These are phyloP conservation scores for Heteromeles arbutifolia DNA, from an alignment of 306 rosid genomes.

Conservation along the genomic window DNA sequence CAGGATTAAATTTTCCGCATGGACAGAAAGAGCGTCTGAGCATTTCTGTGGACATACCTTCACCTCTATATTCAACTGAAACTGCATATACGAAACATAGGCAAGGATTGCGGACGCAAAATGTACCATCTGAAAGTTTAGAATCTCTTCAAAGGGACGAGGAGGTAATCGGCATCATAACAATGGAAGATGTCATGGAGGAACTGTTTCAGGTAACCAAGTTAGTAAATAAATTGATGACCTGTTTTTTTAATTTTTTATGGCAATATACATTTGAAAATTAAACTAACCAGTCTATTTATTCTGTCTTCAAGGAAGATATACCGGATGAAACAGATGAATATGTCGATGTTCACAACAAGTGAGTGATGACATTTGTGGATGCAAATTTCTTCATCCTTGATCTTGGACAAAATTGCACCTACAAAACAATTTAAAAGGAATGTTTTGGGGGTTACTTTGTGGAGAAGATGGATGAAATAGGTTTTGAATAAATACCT, in stretches of 20 bases:
- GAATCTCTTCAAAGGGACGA: constrained; percentile 41
- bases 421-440: no score
- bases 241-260: neutral
- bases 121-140: constrained; percentile 20
- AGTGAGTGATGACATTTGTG: constrained; percentile 41
- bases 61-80: constrained; percentile 18
- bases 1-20: constrained; percentile 21
- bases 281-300: neutral
- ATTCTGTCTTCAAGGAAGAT: constrained; percentile 41
- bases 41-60: constrained; percentile 4
- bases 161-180: constrained; percentile 66
- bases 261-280: neutral
- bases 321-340: constrained; percentile 82
- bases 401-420: no score
- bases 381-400: no score
- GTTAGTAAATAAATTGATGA: neutral
- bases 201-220: constrained; percentile 64
- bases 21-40: constrained; percentile 20
- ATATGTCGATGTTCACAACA: constrained; percentile 51
- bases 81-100: constrained; percentile 1
- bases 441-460: no score
- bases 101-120: neutral
- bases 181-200: constrained; percentile 88
- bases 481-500: no score
- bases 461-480: no score